Conservation (phyloP, 306 rosid genomes). For the Luffa aegyptiaca region DNA sequence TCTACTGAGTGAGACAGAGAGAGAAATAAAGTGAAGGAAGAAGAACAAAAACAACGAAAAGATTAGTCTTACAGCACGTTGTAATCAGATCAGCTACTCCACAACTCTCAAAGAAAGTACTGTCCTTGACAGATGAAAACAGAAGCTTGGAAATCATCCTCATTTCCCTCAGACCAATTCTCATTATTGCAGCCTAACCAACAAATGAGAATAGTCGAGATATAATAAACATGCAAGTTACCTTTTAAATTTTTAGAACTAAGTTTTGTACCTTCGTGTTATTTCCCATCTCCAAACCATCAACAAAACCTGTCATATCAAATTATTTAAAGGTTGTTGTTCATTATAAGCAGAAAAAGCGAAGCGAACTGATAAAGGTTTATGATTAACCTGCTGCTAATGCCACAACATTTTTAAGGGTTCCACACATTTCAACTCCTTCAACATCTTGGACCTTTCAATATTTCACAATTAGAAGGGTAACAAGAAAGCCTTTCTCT, state of each 20-base stretch:
- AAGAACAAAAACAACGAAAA: neutral
- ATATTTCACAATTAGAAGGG: conserved; percentile 15
- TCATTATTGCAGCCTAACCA: conserved; percentile 85
- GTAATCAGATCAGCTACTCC: conserved; percentile 96
- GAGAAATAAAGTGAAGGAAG: neutral
- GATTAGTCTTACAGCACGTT: conserved; percentile 66
- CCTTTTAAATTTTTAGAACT: neutral
- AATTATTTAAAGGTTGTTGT: conserved; percentile 14
- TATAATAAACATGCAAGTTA: neutral
- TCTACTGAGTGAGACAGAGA: neutral
- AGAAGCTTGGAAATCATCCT: conserved; percentile 61
- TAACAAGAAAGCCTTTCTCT: conserved; percentile 9
- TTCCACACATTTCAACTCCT: conserved; percentile 94
- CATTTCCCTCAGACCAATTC: conserved; percentile 85
- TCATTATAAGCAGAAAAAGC: conserved; percentile 9
- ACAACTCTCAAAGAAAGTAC: conserved; percentile 86
- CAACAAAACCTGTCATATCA: conserved; percentile 70
- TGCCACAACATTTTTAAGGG: conserved; percentile 85
- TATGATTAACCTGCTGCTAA: conserved; percentile 69
- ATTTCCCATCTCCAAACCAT: conserved; percentile 95
- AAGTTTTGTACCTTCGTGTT: conserved; percentile 57
- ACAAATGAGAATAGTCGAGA: conserved; percentile 10
- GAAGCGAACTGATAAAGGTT: neutral
- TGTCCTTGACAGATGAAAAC: conserved; percentile 78
- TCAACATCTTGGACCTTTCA: conserved; percentile 73